Base-by-base conservation (phyloP, 768 basidiomycete genomes). In the Boletales sp. region DNA sequence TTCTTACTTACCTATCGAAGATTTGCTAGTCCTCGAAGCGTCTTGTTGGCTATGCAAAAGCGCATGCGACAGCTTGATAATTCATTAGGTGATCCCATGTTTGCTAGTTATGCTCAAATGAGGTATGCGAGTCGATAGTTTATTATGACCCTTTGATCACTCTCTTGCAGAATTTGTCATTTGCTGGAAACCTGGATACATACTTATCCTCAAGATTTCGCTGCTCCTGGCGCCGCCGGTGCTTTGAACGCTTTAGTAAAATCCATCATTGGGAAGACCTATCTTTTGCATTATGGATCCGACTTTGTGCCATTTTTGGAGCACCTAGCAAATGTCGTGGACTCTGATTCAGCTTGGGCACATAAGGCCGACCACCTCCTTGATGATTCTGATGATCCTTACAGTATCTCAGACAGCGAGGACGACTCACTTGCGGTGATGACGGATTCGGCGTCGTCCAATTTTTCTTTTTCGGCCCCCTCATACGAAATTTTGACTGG, bases 71-170 rank as follows among this genome's bases (percentile, higher is more conserved):
- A 85, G 55, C 72, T 93, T 13, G 85, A 87, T 60, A 79, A 79
- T 47, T 80, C 84, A 15, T 77, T 79, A 12, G 81, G 82, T 8
- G 89, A 93, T 70, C 86, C 86, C 1, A 85, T 91, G 81, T 87
- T 92, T 68, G 87, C 88, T 8, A 87, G 84, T 58, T 92, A 85
- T 67, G 89, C 87, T 8, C 90, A 93, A 64, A 90, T 92, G 88
- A 82, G 85, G 90, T 89, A 58, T 40, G 57, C 5, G 7, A 18
- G 21, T 30, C 9, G 12, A 37, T 28, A 21, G 43, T 58, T 53
- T n/a, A 21, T 19, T 40, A 41, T 19, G 46, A 33, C 32, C 39
- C 25, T 46, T 42, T 47, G 48, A 49, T 41, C 42, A 34, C 47
- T 32, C 41, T 25, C 38, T 38, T 41, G 6, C 28, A 93, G 90